Percentiles rank a stretch among this genome's conserved stretches.
Conservation (phyloP, 192 early-diverging fungal genomes). For the Obelidium mucronatum region DNA sequence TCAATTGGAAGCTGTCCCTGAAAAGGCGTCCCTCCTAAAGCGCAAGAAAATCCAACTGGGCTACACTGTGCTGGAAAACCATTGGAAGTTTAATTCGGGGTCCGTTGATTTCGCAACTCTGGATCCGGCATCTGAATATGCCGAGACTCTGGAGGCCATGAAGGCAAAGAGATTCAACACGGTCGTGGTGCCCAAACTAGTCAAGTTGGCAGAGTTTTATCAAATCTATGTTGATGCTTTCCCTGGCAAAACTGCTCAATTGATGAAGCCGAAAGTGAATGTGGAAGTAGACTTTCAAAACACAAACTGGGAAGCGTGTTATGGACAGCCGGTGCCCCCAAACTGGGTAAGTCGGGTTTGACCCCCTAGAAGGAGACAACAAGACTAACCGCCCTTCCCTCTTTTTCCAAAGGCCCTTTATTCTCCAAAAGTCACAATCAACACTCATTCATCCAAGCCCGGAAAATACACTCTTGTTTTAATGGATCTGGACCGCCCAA, state of each 20-base stretch:
- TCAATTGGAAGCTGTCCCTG: not conserved
- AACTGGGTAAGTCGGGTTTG: constrained; percentile 38
- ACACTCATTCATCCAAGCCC: constrained; percentile 18
- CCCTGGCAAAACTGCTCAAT: constrained; percentile 18
- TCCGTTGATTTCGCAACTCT: not conserved
- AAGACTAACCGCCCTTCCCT: not conserved
- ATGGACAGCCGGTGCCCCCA: constrained; percentile 51
- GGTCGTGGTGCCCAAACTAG: constrained; percentile 36
- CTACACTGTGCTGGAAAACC: constrained; percentile 4
- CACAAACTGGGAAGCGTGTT: constrained; percentile 51
- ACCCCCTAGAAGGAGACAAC: no score
- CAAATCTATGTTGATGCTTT: constrained; percentile 50
- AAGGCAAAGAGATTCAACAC: constrained; percentile 41
- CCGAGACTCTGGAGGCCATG: constrained; percentile 41
- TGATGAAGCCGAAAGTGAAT: constrained; percentile 38
- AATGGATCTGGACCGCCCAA: constrained; percentile 53
- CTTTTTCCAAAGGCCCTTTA: constrained; percentile 46
- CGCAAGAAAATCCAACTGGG: constrained; percentile 13
- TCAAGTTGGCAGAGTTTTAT: constrained; percentile 35
- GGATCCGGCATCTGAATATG: not conserved
- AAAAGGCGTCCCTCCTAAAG: not conserved
- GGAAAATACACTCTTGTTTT: constrained; percentile 49
- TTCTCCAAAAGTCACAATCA: constrained; percentile 53
- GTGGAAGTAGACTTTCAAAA: constrained; percentile 58
- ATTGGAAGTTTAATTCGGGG: constrained; percentile 29